Base-by-base conservation (phyloP, 2,329 filamentous ascomycete species). In the Nigrospora oryzae region DNA sequence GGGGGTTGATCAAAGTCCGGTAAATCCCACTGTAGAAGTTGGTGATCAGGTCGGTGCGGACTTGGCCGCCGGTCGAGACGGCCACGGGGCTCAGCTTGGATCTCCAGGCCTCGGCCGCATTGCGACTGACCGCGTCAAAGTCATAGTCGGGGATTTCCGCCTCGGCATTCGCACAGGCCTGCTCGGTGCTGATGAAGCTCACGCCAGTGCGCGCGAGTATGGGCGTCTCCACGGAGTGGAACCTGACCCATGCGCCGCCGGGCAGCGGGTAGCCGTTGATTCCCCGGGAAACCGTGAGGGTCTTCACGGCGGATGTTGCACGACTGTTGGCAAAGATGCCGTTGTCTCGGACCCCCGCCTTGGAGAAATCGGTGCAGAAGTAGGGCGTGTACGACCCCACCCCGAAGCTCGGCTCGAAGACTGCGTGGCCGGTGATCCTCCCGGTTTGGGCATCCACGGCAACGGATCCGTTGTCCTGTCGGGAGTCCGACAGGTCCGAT, bases 1-100 rank as follows among this genome's bases (percentile, higher is more conserved):
- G 83, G 3, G 84, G 84, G 43, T 77, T 83, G 48, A 87, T 78
- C 74, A 86, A 78, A 3, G 79, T 74, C n/a, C 83, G 70, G 56
- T 88, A 88, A n/a, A 81, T 71, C 3, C 82, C 83, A 37, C 79
- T 84, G 71, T 83, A 87, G 52, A 88, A 85, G 15, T 77, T 75
- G n/a, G 62, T 78, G 46, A 82, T 66, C 1, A 83, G 57, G 1
- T 75, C 71, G 10, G 67, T 56, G 46, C 75, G 71, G 1, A 81
- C 77, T 0, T 75, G 73, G 1, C 66, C 66, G 1, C 57, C 67
- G 0, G 72, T 62, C 35, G 81, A 70, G 5, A 86, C 61, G 2
- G 64, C 66, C 38, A 87, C 72, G 0, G 75, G 72, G 14, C 67
- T 69, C 36, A 88, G 60, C 56, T 87, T 86, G 13, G 72, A 57